These are phyloP conservation scores for Verticillium isaacii DNA, from an alignment of 2,329 filamentous ascomycete species.

Conservation along the genomic window DNA sequence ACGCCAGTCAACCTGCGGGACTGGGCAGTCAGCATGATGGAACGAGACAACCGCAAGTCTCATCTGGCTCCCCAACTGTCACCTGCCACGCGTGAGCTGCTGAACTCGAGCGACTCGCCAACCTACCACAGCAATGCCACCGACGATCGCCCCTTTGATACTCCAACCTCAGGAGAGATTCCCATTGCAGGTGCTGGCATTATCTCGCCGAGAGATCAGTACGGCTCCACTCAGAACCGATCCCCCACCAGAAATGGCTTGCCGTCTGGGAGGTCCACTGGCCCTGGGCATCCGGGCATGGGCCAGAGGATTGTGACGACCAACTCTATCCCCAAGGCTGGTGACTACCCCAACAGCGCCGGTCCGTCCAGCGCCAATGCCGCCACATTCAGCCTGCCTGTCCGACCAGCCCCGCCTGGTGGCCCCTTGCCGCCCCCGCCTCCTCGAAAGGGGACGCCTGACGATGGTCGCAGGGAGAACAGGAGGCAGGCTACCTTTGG, in stretches of 20 bases:
- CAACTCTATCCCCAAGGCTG: constrained; percentile 47
- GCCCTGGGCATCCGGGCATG: constrained; percentile 45
- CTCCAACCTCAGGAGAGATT: constrained; percentile 69
- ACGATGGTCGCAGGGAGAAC: constrained; percentile 47
- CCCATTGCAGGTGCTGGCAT: constrained; percentile 56
- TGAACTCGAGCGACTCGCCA: constrained; percentile 60
- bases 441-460: constrained; percentile 50
- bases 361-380: constrained; percentile 38
- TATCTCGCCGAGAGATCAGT: constrained; percentile 48
- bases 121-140: constrained; percentile 37
- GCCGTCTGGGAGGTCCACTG: constrained; percentile 36
- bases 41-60: constrained; percentile 91
- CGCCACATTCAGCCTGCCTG: constrained; percentile 57
- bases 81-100: constrained; percentile 71
- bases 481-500: constrained; percentile 51
- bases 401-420: constrained; percentile 56
- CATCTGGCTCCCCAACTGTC: constrained; percentile 79
- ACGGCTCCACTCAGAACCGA: constrained; percentile 38
- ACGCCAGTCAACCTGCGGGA: constrained; percentile 91
- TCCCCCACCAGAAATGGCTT: constrained; percentile 48
- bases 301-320: constrained; percentile 46
- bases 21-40: constrained; percentile 93
- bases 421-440: constrained; percentile 58
- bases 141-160: constrained; percentile 44
- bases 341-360: constrained; percentile 30